These are phyloP conservation scores for Cyberlindnera subsufficiens DNA, from an alignment of 805 yeast genomes.

Conservation along the genomic window DNA sequence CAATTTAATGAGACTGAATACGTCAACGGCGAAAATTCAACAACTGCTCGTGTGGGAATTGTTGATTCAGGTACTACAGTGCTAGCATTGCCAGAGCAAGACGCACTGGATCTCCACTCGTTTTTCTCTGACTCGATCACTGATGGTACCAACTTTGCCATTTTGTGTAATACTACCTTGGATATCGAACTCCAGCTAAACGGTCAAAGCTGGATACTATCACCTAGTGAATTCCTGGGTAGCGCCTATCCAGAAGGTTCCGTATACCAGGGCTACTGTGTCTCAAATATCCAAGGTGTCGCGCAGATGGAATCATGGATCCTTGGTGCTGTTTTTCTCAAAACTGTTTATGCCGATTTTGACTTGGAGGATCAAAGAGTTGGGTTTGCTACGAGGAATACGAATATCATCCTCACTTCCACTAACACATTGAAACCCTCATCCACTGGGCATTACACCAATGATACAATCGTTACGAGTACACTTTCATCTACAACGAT, in stretches of 20 bases:
- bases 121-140: slow-evolving; percentile 43
- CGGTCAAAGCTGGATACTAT: slow-evolving; percentile 38
- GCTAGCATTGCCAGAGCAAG: slow-evolving; percentile 46
- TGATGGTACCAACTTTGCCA: slow-evolving; percentile 60
- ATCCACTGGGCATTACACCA: no score
- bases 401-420: slow-evolving; percentile 23
- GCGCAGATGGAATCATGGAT: slow-evolving; percentile 46
- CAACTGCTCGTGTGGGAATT: slow-evolving; percentile 35
- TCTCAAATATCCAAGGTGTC: slow-evolving; percentile 60
- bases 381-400: slow-evolving; percentile 47
- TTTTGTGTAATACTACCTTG: slow-evolving; percentile 46
- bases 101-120: slow-evolving; percentile 49
- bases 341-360: slow-evolving; percentile 50
- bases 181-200: slow-evolving; percentile 37
- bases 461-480: no score
- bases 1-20: slow-evolving; percentile 24
- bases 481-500: no score
- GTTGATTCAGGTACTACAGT: slow-evolving; percentile 68
- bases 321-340: slow-evolving; percentile 57
- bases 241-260: slow-evolving; percentile 32
- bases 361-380: slow-evolving; percentile 43
- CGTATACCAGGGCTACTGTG: slow-evolving; percentile 45
- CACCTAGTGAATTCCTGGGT: slow-evolving; percentile 44
- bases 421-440: slow-evolving; percentile 10
- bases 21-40: slow-evolving; percentile 7